phyloP scores from a whole-genome alignment of 805 yeast genomes.

The Wickerhamiella galacta region DNA sequence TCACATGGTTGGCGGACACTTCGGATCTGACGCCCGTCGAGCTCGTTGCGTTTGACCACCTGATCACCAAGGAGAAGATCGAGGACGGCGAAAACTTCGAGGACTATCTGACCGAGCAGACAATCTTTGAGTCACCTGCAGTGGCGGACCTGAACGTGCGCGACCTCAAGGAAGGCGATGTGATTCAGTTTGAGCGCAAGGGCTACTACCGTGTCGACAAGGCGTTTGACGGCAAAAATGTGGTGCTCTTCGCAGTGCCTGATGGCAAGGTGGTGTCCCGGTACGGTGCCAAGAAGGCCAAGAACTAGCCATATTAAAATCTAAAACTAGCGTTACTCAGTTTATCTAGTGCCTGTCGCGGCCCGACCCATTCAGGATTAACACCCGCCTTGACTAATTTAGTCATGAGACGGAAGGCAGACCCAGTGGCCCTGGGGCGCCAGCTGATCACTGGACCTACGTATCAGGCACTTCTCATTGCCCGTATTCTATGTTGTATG shows the following conservation, averaged over 20 bases:
- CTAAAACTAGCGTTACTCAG: not conserved
- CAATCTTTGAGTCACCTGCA: conserved; percentile 69
- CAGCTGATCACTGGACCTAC: conserved; percentile 10
- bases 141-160: conserved; percentile 66
- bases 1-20: conserved; percentile 87
- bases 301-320: conserved; percentile 1
- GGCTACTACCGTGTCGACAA: conserved; percentile 81
- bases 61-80: conserved; percentile 84
- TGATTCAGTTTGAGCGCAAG: conserved; percentile 91
- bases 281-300: conserved; percentile 58
- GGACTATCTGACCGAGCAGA: conserved; percentile 74
- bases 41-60: conserved; percentile 81
- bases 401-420: conserved; percentile 10
- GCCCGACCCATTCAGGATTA: no score
- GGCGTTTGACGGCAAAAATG: conserved; percentile 39
- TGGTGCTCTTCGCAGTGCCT: conserved; percentile 81
- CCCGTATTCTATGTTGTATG: conserved; percentile 45
- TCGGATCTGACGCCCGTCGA: conserved; percentile 55
- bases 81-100: conserved; percentile 90
- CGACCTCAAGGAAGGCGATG: conserved; percentile 65
- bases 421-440: conserved; percentile 9
- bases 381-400: conserved; percentile 1
- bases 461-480: conserved; percentile 10
- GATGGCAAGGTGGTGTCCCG: conserved; percentile 77
- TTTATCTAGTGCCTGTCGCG: no score